Conservation (phyloP, 1,139 yeast genomes). For the Nakaseomyces kungkrabaensis region DNA sequence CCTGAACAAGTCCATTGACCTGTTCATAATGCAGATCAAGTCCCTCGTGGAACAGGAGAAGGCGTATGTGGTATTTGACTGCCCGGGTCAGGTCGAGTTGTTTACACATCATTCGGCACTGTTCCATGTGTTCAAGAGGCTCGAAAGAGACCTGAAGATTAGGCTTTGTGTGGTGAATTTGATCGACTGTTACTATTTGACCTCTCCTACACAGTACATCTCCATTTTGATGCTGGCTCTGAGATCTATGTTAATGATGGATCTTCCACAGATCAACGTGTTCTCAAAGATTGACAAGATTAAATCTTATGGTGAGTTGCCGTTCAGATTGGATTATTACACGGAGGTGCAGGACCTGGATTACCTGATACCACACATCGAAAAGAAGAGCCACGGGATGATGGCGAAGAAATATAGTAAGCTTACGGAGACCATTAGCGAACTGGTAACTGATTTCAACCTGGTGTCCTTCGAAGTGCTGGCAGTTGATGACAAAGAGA, state of each 20-base stretch:
- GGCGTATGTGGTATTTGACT: slow-evolving; percentile 77
- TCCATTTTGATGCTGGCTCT: slow-evolving; percentile 72
- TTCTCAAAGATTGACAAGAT: slow-evolving; percentile 82
- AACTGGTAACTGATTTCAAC: slow-evolving; percentile 77
- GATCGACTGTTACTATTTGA: slow-evolving; percentile 75
- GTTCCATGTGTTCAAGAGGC: slow-evolving; percentile 56
- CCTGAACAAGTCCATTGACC: slow-evolving; percentile 45
- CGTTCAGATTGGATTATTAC: slow-evolving; percentile 73
- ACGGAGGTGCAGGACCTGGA: slow-evolving; percentile 84
- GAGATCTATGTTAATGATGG: slow-evolving; percentile 86
- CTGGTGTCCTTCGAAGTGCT: slow-evolving; percentile 83
- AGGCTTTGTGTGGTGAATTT: slow-evolving; percentile 81
- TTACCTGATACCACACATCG: slow-evolving; percentile 57
- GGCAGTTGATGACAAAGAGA: slow-evolving; percentile 80
- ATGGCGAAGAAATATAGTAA: slow-evolving; percentile 54
- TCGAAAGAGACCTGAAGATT: slow-evolving; percentile 58
- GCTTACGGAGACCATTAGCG: slow-evolving; percentile 71
- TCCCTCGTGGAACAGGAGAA: slow-evolving; percentile 49
- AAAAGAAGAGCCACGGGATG: slow-evolving; percentile 43
- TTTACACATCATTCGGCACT: slow-evolving; percentile 86
- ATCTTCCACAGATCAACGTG: slow-evolving; percentile 87
- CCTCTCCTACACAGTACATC: slow-evolving; percentile 86
- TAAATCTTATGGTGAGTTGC: slow-evolving; percentile 54
- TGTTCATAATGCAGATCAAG: slow-evolving; percentile 49
- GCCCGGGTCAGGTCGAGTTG: slow-evolving; percentile 96